Evolutionary conservation across 75 land plant species (phyloP), one percentile per base, ranked within the genome.

Genomic region (Picea sitchensis): DNA sequence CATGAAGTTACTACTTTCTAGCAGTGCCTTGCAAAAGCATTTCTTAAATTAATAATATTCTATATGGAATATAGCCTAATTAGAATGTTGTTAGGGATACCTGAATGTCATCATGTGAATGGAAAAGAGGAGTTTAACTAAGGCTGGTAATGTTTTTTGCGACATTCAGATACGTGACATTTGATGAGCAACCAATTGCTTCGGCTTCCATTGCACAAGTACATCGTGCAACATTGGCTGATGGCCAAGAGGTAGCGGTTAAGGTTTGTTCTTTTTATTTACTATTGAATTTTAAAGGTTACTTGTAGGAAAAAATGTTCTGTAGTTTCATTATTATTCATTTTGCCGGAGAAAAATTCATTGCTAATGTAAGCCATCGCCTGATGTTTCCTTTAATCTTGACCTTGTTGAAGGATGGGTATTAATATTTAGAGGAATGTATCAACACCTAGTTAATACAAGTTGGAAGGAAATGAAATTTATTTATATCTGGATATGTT

Each of bases 141-240:
- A 41, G 44, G 3, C 3, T 4, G 4, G 44, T 41, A 41, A 41
- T 3, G 44, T 41, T 41, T 41, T 41, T 41, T 41, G 44, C 9
- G 20, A 17, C 4, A 6, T 61, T 47, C 88, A 95, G 99, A 81
- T 97, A 88, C 61, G 5, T 87, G 61, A 75, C 80, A 65, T 88
- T 94, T 88, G 92, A 93, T 79, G 92, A 97, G 82, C 75, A 87
- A 38, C 98, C 99, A 56, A 86, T 97, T 78, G 99, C 99, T 83
- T 95, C 98, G 76, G 99, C 99, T 56, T 97, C 98, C 61, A 90
- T 97, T 87, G 99, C 99, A 59, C 99, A 97, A 85, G 99, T 97
- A 15, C 99, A 97, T 74, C 98, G 34, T 79, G 99, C 91, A n/a
- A 20, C 79, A 11, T 83, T 95, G 59, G 84, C 80, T 47, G 81